phyloP scores from a whole-genome alignment of 1,284 basidiomycete species.

The Leccinum pallidistipes region DNA sequence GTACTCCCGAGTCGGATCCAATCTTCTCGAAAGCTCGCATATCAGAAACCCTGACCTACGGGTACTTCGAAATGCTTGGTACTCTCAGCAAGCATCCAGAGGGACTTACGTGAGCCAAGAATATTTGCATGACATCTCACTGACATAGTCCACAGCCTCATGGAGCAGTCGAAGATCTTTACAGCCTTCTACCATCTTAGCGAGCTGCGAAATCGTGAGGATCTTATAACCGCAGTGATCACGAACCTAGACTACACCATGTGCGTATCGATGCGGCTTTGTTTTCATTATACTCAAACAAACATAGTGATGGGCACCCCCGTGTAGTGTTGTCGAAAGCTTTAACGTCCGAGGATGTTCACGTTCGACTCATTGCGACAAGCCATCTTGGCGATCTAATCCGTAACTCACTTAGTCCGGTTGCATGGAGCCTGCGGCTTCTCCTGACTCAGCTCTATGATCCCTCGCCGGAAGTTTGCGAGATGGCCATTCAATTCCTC shows the following conservation, averaged over 20 bases:
- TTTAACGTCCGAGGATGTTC: conserved; percentile 88
- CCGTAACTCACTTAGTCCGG: conserved; percentile 58
- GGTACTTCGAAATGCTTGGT: conserved; percentile 97
- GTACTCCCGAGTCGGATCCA: conserved; percentile 67
- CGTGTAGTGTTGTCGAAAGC: conserved; percentile 92
- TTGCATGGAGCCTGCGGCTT: conserved; percentile 85
- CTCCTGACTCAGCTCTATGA: conserved; percentile 97
- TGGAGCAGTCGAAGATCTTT: conserved; percentile 92
- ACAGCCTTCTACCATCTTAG: conserved; percentile 94
- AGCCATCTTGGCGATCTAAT: conserved; percentile 83
- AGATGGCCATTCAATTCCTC: conserved; percentile 85
- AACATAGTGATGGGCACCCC: conserved; percentile 82
- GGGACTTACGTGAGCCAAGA: conserved; percentile 80
- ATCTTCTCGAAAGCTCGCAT: conserved; percentile 87
- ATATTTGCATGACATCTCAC: conserved; percentile 1
- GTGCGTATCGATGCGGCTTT: conserved; percentile 46
- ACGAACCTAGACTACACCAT: conserved; percentile 90
- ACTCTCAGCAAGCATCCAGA: conserved; percentile 85
- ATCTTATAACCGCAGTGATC: conserved; percentile 88
- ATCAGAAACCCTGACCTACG: conserved; percentile 82
- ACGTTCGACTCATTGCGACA: conserved; percentile 88
- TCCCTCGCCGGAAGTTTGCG: conserved; percentile 84
- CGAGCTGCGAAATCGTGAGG: conserved; percentile 88
- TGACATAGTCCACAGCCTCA: conserved; percentile 51
- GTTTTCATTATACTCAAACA: neutral